These are phyloP conservation scores for Gardenia jasminoides DNA, from an alignment of 257 asterid species.

Conservation along the genomic window DNA sequence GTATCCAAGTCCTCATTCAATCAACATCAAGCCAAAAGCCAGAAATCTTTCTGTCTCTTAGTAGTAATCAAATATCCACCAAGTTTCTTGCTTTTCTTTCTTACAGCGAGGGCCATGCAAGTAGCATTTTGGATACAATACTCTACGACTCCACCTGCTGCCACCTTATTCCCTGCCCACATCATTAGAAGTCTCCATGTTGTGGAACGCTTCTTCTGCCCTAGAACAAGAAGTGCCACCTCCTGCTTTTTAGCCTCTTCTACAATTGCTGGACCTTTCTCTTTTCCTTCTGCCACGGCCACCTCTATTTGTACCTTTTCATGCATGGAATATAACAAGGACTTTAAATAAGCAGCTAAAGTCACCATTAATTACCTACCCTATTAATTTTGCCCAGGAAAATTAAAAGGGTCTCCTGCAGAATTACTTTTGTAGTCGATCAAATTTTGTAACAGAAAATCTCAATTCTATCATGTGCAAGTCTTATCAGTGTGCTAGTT, in stretches of 20 bases:
- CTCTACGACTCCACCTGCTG: constrained; percentile 54
- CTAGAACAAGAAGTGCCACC: constrained; percentile 56
- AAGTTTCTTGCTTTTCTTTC: constrained; percentile 73
- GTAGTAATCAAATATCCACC: constrained; percentile 91
- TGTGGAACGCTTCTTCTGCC: constrained; percentile 62
- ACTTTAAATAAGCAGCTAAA: too few species aligned
- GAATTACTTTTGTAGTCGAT: neutral
- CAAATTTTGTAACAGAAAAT: neutral
- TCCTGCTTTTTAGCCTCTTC: constrained; percentile 54
- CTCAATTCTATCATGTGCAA: too few species aligned
- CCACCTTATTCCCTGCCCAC: constrained; percentile 60
- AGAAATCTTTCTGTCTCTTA: constrained; percentile 71
- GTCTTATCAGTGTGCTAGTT: too few species aligned
- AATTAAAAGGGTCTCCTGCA: neutral
- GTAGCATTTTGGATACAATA: constrained; percentile 79
- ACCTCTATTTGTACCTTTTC: constrained; percentile 54
- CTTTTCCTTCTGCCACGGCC: constrained; percentile 61
- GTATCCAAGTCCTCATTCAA: neutral
- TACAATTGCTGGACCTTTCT: constrained; percentile 60
- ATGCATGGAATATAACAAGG: neutral
- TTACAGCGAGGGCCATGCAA: constrained; percentile 86
- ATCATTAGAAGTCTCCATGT: constrained; percentile 72
- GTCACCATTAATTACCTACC: too few species aligned
- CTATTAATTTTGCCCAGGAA: neutral
- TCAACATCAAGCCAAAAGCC: constrained; percentile 76